Base-by-base conservation (phyloP, 1,139 yeast genomes). In the Candida sojae region DNA sequence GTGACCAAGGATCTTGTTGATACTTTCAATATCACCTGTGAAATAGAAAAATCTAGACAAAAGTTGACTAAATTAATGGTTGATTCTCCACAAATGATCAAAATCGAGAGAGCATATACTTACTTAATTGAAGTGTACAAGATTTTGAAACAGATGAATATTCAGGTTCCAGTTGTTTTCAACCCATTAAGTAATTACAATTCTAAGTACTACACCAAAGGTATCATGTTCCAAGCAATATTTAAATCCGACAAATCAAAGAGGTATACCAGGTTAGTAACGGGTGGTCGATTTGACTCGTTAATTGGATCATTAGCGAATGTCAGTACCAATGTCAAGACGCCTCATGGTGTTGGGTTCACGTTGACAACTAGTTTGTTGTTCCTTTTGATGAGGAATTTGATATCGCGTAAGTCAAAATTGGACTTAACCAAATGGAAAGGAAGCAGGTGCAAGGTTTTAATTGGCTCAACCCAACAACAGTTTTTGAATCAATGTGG, bases 261-360 rank as follows among this genome's bases (percentile, higher is more conserved):
- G 43, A 60, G 68, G 21, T 65, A 57, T 43, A 62, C 78, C 0
- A 64, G 92, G 39, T 68, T 89, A 39, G 95, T 95, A 10, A 93
- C 96, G 0, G 99, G 99, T 42, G 99, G 99, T 1, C 72, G 99
- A 45, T 93, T 90, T 60, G 98, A 93, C 60, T 70, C 75, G 23
- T 72, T 92, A 54, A 79, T 91, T 21, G 71, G 80, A 2, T 77
- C 84, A 13, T 77, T 89, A 52, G 79, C 90, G 0, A 80, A 64
- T 42, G 63, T 63, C 28, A 52, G 58, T 5, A 57, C 63, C 1
- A 65, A 64, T 35, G 49, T 58, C 5, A 59, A 56, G 6, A 68
- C 71, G 3, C 72, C 73, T 0, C 80, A 80, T 56, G 96, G 90
- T 0, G 97, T 91, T 32, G 98, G 98, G 0, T 87, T 93, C 59